Evolutionary conservation across 1,284 basidiomycete species (phyloP).

Genomic region (Ceratorhiza oryzae-sativae): DNA sequence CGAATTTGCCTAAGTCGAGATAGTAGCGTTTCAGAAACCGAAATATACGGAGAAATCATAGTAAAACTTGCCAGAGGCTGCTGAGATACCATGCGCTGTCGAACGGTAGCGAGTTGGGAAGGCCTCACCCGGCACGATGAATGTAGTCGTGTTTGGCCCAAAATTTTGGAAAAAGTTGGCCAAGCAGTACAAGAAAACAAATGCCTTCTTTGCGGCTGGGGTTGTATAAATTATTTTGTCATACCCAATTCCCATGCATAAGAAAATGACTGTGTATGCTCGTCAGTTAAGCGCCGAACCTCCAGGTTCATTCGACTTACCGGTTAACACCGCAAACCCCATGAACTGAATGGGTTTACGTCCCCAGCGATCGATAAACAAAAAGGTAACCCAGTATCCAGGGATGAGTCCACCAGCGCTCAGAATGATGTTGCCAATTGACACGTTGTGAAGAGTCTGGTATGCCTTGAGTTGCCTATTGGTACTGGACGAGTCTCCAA

Average conservation of each 20-base stretch:
- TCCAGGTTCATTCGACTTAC: slow-evolving; percentile 49
- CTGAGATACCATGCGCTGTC: slow-evolving; percentile 85
- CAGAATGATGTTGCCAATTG: slow-evolving; percentile 60
- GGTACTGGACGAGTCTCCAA: slow-evolving; percentile 47
- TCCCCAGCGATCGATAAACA: slow-evolving; percentile 74
- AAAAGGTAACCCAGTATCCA: slow-evolving; percentile 75
- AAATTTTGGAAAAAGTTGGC: slow-evolving; percentile 58
- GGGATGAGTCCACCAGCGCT: slow-evolving; percentile 66
- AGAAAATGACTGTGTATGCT: slow-evolving; percentile 46
- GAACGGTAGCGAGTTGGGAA: slow-evolving; percentile 89
- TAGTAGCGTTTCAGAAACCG: no score
- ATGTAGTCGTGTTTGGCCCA: slow-evolving; percentile 84
- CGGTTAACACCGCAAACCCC: slow-evolving; percentile 75
- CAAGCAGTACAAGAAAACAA: slow-evolving; percentile 77
- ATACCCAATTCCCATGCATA: slow-evolving; percentile 69
- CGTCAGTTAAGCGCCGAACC: not conserved
- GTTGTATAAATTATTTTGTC: slow-evolving; percentile 67
- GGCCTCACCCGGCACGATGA: slow-evolving; percentile 76
- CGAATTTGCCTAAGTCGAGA: slow-evolving; percentile 63
- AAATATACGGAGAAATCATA: no score
- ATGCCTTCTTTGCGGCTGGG: slow-evolving; percentile 62
- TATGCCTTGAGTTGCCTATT: slow-evolving; percentile 49
- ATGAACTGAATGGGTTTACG: slow-evolving; percentile 76
- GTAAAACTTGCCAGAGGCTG: slow-evolving; percentile 57
- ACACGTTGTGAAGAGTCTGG: slow-evolving; percentile 52